These are phyloP conservation scores for Citrus mangshanensis DNA, from an alignment of 345 rosid genomes.

Conservation along the genomic window DNA sequence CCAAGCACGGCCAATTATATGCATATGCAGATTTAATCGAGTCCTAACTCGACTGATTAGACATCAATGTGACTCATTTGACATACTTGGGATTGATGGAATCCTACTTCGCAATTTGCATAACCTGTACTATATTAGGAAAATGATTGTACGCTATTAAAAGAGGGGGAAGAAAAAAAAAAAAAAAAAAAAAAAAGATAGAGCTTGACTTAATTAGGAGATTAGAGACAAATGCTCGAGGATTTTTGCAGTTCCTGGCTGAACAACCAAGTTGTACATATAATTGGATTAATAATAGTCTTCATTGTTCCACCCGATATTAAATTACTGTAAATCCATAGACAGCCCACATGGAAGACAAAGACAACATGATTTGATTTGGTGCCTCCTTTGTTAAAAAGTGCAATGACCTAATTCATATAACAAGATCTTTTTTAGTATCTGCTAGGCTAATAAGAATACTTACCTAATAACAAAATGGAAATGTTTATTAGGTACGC, in stretches of 20 bases:
- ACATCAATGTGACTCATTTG: not conserved
- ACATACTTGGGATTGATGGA: too few species aligned
- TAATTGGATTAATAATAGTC: slow-evolving; percentile 5
- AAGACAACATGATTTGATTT: slow-evolving; percentile 1
- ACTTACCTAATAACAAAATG: not conserved
- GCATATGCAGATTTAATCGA: too few species aligned
- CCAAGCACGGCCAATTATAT: too few species aligned
- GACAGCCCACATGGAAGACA: slow-evolving; percentile 21
- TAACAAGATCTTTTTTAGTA: not conserved
- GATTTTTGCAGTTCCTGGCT: not conserved
- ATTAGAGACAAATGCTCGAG: not conserved
- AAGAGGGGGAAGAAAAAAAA: not conserved
- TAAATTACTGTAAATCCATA: not conserved
- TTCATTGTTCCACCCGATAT: not conserved
- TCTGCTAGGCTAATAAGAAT: not conserved
- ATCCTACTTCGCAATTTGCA: not conserved
- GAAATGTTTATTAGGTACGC: not conserved
- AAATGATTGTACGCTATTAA: not conserved
- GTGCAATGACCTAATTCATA: not conserved
- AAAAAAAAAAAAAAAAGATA: too few species aligned
- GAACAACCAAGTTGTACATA: not conserved
- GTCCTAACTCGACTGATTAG: too few species aligned
- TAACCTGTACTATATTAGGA: not conserved
- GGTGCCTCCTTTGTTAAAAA: not conserved
- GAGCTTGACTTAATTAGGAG: not conserved